Base-by-base conservation (phyloP, 2,329 filamentous ascomycete genomes). In the Talaromyces sp. region DNA sequence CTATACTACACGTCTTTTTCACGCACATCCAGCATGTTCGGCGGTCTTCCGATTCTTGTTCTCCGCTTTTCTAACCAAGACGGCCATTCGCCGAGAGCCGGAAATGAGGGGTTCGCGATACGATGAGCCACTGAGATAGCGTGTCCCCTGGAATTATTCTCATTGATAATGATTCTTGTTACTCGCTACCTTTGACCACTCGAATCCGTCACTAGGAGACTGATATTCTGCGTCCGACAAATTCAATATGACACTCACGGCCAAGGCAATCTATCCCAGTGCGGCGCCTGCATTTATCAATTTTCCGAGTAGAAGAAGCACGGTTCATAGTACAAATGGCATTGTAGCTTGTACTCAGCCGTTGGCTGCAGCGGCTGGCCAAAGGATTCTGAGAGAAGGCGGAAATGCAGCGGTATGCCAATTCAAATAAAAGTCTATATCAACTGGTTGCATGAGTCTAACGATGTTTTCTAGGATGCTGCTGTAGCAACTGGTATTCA, bases 261-360 rank as follows among this genome's bases (percentile, higher is more conserved):
- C 78, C 14, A 75, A 75, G 62, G 76, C 83, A 59, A 75, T 86
- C 57, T 84, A 83, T 65, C 78, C 82, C 33, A 75, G 78, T 59
- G 34, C 47, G 31, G n/a, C 14, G 70, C 27, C 77, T 82, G 52
- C 77, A 81, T 8, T 73, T 57, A 67, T 68, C 55, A 71, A 72
- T 3, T 76, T 76, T 57, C 59, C 90, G 9, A 96, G 92, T 68
- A 86, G 94, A 44, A 83, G 95, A 65, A 97, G 94, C 68, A 92
- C 96, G 12, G 91, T 98, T 12, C 93, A 98, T 74, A 96, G 92
- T 74, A 93, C 90, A 5, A 89, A 93, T 70, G 94, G 92, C 53
- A 96, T 98, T 62, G 90, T 98, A 55, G 85, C 93, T 10, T 96
- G 90, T 73, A 90, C 92, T 1, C 94, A 98, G 75, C 92, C 95